Evolutionary conservation across 1,284 basidiomycete species (phyloP).

Genomic region (Anthracocystis panici-leucophaei): DNA sequence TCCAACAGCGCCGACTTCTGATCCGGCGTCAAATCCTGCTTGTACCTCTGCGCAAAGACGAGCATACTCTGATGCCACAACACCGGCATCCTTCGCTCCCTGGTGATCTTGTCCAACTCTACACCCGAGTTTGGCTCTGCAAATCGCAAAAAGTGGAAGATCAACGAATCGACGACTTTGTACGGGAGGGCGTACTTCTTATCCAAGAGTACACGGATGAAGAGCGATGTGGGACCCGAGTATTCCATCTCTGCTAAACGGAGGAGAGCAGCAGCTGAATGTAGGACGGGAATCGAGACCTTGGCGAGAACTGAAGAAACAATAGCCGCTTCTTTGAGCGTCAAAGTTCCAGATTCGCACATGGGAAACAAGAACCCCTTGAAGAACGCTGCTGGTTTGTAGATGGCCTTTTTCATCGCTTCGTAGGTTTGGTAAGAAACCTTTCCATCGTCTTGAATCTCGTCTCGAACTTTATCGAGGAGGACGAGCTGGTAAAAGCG

Average conservation of each 20-base stretch:
- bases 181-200: slow-evolving; percentile 99
- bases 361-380: slow-evolving; percentile 97
- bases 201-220: slow-evolving; percentile 95
- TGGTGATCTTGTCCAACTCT: slow-evolving; percentile 56
- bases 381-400: slow-evolving; percentile 98
- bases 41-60: slow-evolving; percentile 96
- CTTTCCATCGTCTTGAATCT: slow-evolving; percentile 84
- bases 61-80: slow-evolving; percentile 98
- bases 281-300: slow-evolving; percentile 92
- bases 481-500: slow-evolving; percentile 92
- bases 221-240: slow-evolving; percentile 90
- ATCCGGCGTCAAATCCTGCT: slow-evolving; percentile 94
- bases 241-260: slow-evolving; percentile 98
- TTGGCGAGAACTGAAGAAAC: slow-evolving; percentile 90
- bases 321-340: slow-evolving; percentile 94
- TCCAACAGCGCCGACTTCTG: slow-evolving; percentile 98
- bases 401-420: slow-evolving; percentile 88
- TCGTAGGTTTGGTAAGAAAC: slow-evolving; percentile 94
- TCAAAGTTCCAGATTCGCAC: slow-evolving; percentile 82
- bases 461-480: slow-evolving; percentile 88
- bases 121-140: slow-evolving; percentile 71
- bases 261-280: slow-evolving; percentile 93
- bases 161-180: slow-evolving; percentile 96
- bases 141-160: slow-evolving; percentile 97
- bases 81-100: slow-evolving; percentile 76